Evolutionary conservation across 352 stramenopile species (phyloP), one percentile per base, ranked within the genome.

Genomic region (Phytophthora chlamydospora): DNA sequence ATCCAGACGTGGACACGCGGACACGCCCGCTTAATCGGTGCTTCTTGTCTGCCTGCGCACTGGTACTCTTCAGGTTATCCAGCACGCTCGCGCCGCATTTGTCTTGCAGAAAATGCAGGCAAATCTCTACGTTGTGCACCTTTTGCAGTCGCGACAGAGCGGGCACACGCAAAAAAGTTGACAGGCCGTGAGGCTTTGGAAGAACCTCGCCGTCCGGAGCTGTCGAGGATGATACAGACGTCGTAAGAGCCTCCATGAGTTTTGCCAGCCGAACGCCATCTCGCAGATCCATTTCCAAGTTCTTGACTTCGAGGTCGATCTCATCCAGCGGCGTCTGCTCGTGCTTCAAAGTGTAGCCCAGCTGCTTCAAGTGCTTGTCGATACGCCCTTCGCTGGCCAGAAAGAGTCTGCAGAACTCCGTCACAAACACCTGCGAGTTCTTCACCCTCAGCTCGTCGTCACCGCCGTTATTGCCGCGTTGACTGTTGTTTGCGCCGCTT

Each of bases 111-210:
- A 80, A 91, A 42, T 87, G 70, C 29, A 99, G 58, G 24, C 93
- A 97, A 24, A 98, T 79, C 57, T 96, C 85, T 0, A 98, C 88
- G 68, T 99, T 99, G 78, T 98, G 93, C 9, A 98, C 76, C 71
- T 99, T 99, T 68, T 99, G 91, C 11, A 98, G 73, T 13, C 96
- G 76, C n/a, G 95, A 98, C 8, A 97, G 66, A 14, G 96, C 91
- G 6, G 97, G 97, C 9, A 99, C 78, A n/a, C 96, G 86, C 41
- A 99, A 78, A 33, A 86, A 90, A 9, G 59, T 70, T 14, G 97
- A 90, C 33, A 98, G 57, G 0, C 41, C 38, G 9, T 55, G 75
- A 6, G 45, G 53, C 40, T 48, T 46, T 6, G 31, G 13, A 35
- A 46, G 35, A 35, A 48, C 57, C 14, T 38, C 56, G 49, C 31